Evolutionary conservation across 2,329 filamentous ascomycete genomes (phyloP), one percentile per base, ranked within the genome.

Genomic region (Tympanopsis confertula): DNA sequence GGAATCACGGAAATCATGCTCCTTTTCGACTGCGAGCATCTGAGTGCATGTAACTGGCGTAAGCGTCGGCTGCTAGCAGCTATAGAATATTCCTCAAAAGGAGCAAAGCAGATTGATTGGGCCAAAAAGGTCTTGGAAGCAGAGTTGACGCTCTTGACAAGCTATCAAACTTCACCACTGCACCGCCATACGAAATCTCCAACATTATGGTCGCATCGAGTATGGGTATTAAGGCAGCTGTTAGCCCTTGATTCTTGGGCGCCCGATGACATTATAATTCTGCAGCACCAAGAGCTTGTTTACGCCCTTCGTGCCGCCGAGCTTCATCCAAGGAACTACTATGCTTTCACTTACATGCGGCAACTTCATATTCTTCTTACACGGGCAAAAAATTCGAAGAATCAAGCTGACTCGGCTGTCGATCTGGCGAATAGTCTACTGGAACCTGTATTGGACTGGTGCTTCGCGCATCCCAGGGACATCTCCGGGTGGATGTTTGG

Each of bases 281-380:
- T n/a, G n/a, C n/a, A n/a, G n/a, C n/a, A n/a, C n/a, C n/a, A n/a
- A n/a, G n/a, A n/a, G n/a, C n/a, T n/a, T n/a, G n/a, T n/a, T n/a
- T n/a, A n/a, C 15, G 30, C 17, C 12, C 30, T 33, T 7, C 30
- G 30, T 15, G 7, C 30, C 12, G 30, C 10, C 7, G 30, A 33
- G 30, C 12, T 33, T 15, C 30, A 33, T 33, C 30, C 30, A 7
- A 33, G 15, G 30, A 33, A 33, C 17, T 33, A 33, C 30, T 33
- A 33, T 17, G 30, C 30, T 17, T 33, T 33, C 15, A 13, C 10
- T 15, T 33, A 33, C 17, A 33, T 33, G 30, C 30, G 30, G 7
- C 30, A 33, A 33, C 15, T 33, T 10, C 30, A 33, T 17, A 18
- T 17, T 13, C 12, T 18, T 18, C 17, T 33, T 10, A 28, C 24